phyloP scores from a whole-genome alignment of 176 grass and related monocot species.

The Aegilops bicornis region DNA sequence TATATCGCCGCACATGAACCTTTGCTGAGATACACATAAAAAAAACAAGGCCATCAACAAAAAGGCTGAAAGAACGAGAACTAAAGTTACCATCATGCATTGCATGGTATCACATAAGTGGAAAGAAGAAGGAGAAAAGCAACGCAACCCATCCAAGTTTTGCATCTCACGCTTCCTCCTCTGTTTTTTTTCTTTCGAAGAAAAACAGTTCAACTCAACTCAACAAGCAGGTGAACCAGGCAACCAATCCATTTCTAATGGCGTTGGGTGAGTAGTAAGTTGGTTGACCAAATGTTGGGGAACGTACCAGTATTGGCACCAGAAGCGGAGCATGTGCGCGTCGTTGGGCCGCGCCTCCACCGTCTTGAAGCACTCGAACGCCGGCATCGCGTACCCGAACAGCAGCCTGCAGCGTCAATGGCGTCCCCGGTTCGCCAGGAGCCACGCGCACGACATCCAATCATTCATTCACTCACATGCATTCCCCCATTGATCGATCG shows the following conservation, averaged over 20 bases:
- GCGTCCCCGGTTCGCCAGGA: not conserved
- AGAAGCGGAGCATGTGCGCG: conserved; percentile 77
- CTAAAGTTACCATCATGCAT: conserved; percentile 23
- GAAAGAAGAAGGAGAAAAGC: not conserved
- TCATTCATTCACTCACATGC: not conserved
- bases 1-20: conserved; percentile 21
- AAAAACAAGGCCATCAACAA: not conserved
- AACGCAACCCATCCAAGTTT: not conserved
- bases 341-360: conserved; percentile 61
- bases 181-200: not conserved
- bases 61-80: not conserved
- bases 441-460: not conserved
- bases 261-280: not conserved
- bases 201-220: not conserved
- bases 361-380: conserved; percentile 97
- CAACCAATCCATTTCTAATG: not conserved
- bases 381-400: conserved; percentile 87
- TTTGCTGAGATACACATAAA: not conserved
- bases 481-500: not conserved
- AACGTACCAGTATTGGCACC: conserved; percentile 94
- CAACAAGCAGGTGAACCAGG: not conserved
- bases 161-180: conserved; percentile 13
- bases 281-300: not conserved
- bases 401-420: conserved; percentile 42
- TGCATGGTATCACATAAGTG: conserved; percentile 20